These are phyloP conservation scores for Agaricus blazei DNA, from an alignment of 768 basidiomycete species.

Conservation along the genomic window DNA sequence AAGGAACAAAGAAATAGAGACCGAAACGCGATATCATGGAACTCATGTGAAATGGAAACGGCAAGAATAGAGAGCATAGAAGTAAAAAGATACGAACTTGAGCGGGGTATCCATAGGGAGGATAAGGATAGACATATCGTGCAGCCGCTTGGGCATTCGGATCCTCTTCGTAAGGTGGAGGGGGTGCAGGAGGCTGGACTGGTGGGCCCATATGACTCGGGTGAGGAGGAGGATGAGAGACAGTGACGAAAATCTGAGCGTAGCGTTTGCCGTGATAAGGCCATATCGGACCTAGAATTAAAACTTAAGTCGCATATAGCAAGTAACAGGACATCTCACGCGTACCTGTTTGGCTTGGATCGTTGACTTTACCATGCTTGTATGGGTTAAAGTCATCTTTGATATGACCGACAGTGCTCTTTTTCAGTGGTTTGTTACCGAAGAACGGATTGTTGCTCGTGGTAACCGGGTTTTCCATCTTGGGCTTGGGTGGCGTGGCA, in stretches of 20 bases:
- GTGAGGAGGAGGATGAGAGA: slow-evolving; percentile 56
- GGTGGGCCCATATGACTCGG: slow-evolving; percentile 63
- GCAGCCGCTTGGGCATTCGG: slow-evolving; percentile 51
- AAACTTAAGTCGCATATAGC: slow-evolving; percentile 2
- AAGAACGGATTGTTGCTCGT: slow-evolving; percentile 77
- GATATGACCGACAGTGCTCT: slow-evolving; percentile 69
- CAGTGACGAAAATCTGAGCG: slow-evolving; percentile 67
- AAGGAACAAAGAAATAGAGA: neutral
- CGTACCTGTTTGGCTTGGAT: slow-evolving; percentile 72
- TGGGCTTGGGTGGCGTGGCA: slow-evolving; percentile 56
- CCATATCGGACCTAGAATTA: slow-evolving; percentile 63
- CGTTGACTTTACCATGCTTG: slow-evolving; percentile 78
- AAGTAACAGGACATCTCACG: slow-evolving; percentile 12
- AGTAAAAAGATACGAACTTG: slow-evolving; percentile 44
- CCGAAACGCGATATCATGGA: neutral
- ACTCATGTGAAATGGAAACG: neutral
- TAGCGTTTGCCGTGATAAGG: slow-evolving; percentile 89
- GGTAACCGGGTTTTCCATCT: slow-evolving; percentile 47
- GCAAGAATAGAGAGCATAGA: neutral
- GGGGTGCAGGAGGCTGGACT: slow-evolving; percentile 63
- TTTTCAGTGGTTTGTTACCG: slow-evolving; percentile 72
- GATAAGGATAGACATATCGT: slow-evolving; percentile 68
- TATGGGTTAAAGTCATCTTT: slow-evolving; percentile 99
- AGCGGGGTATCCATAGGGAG: slow-evolving; percentile 71
- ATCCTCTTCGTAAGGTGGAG: slow-evolving; percentile 79